Evolutionary conservation across 129 eudicot genomes (phyloP).

Genomic region (Kitagawia praeruptora): DNA sequence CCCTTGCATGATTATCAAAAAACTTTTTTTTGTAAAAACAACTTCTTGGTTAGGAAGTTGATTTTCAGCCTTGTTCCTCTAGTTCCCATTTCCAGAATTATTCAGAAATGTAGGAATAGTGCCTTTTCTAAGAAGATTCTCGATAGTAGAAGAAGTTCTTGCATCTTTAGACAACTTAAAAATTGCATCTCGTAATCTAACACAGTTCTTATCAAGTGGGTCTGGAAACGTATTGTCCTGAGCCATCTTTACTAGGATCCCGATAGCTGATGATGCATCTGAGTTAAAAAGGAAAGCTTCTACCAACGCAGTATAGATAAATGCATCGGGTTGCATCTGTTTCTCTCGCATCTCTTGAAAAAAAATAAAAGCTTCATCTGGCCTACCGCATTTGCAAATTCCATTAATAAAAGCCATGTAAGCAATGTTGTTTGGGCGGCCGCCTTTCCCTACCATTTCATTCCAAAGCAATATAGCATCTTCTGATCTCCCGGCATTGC

Average conservation of each 20-base stretch:
- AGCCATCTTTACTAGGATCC: constrained; percentile 45
- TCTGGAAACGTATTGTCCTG: constrained; percentile 26
- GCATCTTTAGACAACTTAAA: constrained; percentile 34
- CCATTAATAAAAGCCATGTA: constrained; percentile 81
- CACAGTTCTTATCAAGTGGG: constrained; percentile 35
- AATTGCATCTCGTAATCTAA: constrained; percentile 30
- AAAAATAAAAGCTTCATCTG: constrained; percentile 40
- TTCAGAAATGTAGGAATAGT: constrained; percentile 25
- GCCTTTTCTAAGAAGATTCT: constrained; percentile 32
- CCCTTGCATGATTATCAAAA: neutral
- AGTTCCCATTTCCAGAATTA: constrained; percentile 12
- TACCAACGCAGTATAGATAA: constrained; percentile 42
- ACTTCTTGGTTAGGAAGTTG: neutral
- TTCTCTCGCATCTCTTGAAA: constrained; percentile 60
- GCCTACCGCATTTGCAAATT: constrained; percentile 64
- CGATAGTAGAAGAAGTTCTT: constrained; percentile 27
- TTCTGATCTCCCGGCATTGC: constrained; percentile 60
- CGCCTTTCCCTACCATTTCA: constrained; percentile 43
- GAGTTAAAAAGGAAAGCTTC: constrained; percentile 48
- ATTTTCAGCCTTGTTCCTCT: constrained; percentile 6
- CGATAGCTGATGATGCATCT: constrained; percentile 39
- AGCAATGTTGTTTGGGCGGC: constrained; percentile 52
- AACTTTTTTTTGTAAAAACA: neutral
- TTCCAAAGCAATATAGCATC: constrained; percentile 62
- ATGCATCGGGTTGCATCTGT: constrained; percentile 51